Evolutionary conservation across 2,329 filamentous ascomycete species (phyloP).

Genomic region (Microsporum ferrugineum): DNA sequence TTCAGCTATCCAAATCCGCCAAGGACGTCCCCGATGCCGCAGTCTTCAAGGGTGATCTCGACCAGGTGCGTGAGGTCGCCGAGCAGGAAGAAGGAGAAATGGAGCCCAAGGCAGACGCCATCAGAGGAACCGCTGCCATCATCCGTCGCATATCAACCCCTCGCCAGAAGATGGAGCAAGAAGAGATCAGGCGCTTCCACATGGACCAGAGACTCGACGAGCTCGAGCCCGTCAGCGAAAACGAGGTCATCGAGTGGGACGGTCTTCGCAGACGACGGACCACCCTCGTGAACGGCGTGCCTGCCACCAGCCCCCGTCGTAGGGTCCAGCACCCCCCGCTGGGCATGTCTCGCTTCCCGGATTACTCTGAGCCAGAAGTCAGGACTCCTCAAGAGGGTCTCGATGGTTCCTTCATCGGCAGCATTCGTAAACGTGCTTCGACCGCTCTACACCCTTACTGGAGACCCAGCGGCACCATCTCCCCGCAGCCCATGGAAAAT

Average conservation of each 20-base stretch:
- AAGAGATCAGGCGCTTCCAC: constrained; percentile 66
- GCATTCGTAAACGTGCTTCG: constrained; percentile 29
- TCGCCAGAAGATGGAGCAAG: constrained; percentile 64
- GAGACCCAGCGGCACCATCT: constrained; percentile 9
- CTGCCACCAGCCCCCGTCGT: constrained; percentile 29
- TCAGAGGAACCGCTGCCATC: constrained; percentile 80
- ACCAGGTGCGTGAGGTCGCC: constrained; percentile 89
- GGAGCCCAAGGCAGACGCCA: constrained; percentile 91
- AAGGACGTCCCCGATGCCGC: constrained; percentile 93
- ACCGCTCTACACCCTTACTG: constrained; percentile 28
- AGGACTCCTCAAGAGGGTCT: constrained; percentile 23
- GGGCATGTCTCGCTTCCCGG: constrained; percentile 77
- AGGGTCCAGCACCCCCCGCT: constrained; percentile 60
- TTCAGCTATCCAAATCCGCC: constrained; percentile 95
- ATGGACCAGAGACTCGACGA: constrained; percentile 62
- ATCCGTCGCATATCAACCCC: constrained; percentile 68
- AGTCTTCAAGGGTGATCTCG: constrained; percentile 81
- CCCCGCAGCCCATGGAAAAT: constrained; percentile 16
- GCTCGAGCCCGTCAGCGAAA: constrained; percentile 65
- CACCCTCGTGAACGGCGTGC: constrained; percentile 36
- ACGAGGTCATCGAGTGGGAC: constrained; percentile 81
- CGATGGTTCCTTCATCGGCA: constrained; percentile 28
- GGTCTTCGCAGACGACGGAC: constrained; percentile 66
- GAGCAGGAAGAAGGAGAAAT: constrained; percentile 93
- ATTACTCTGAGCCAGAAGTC: constrained; percentile 45